Percentiles rank a stretch among this genome's conserved stretches.
Evolutionary conservation across 331 rosid genomes (phyloP).

Genomic region (Prunus yedoensis): DNA sequence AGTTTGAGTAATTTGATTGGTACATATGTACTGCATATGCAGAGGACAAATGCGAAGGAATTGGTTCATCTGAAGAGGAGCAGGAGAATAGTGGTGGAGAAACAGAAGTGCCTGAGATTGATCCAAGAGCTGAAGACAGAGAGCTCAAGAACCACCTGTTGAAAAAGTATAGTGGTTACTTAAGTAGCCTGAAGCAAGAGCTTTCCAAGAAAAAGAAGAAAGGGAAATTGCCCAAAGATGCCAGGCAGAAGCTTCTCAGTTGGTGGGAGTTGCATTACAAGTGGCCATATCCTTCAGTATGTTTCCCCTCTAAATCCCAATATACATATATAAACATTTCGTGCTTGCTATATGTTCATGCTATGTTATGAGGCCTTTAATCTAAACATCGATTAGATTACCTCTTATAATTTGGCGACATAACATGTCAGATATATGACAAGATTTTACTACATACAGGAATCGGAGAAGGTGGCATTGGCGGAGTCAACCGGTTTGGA

Average conservation of each 20-base stretch:
- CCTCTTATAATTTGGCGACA: no score
- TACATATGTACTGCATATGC: neutral
- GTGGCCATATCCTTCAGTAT: conserved; percentile 99
- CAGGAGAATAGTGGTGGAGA: conserved; percentile 85
- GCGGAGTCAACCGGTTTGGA: conserved; percentile 96
- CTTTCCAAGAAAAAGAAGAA: conserved; percentile 98
- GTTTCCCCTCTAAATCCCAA: neutral
- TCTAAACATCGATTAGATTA: no score
- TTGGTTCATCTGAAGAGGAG: conserved; percentile 91
- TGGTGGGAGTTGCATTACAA: conserved; percentile 99
- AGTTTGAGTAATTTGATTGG: neutral
- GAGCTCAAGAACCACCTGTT: conserved; percentile 87
- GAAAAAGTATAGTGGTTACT: conserved; percentile 89
- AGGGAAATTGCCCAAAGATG: conserved; percentile 95
- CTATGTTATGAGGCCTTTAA: no score
- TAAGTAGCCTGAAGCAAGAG: conserved; percentile 93
- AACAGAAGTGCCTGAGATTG: conserved; percentile 75
- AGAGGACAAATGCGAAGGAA: conserved; percentile 78
- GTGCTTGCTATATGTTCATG: no score
- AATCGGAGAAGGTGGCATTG: conserved; percentile 93
- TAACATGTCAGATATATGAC: no score
- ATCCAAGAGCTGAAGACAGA: conserved; percentile 90
- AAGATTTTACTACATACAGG: conserved; percentile 53
- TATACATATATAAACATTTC: no score
- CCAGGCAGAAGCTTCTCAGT: conserved; percentile 91